Base-by-base conservation (phyloP, 495 filamentous ascomycete genomes). In the Penicillium tannophilum region DNA sequence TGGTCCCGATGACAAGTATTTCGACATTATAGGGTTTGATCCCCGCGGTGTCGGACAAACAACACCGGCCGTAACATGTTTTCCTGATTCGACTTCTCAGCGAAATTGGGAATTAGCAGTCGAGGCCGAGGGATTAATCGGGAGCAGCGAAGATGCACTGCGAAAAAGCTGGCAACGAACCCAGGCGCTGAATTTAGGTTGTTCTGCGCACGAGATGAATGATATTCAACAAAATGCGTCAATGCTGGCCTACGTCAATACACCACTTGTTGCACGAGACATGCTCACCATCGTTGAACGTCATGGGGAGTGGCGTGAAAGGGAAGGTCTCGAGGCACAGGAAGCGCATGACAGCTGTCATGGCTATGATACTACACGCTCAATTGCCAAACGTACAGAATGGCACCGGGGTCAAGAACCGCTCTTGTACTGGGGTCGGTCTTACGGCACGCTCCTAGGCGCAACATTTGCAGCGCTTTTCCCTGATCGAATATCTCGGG, bases 401-500 rank as follows among this genome's bases (percentile, higher is more conserved):
- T 76, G 76, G 71, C 60, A 64, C 6, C 64, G 49, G 0, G 81
- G 76, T 42, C 45, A 64, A 28, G 76, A 80, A 62, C 80, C 78
- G 46, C 70, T 89, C 19, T 76, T 83, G 6, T 88, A 84, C 48
- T 88, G 87, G 76, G 82, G 88, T 10, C 81, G 88, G 16, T 87
- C 83, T n/a, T 90, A 90, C 62, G 88, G 88, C 4, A 88, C 86
- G 2, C 70, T 86, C 5, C 80, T 90, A 4, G 87, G 86, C 0
- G 75, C 84, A 1, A 82, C 77, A 3, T 83, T 84, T 58, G 79
- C 81, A 3, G 73, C 80, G 2, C 78, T 86, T 64, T 81, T 75
- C 33, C 83, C 83, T 0, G 71, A 82, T 47, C 78, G 81, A 28
- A 66, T 86, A 14, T 63, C 67, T 4, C 76, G 82, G 8, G 63